Conservation (phyloP, 106 monocot genomes). For the Dioscorea alata region DNA sequence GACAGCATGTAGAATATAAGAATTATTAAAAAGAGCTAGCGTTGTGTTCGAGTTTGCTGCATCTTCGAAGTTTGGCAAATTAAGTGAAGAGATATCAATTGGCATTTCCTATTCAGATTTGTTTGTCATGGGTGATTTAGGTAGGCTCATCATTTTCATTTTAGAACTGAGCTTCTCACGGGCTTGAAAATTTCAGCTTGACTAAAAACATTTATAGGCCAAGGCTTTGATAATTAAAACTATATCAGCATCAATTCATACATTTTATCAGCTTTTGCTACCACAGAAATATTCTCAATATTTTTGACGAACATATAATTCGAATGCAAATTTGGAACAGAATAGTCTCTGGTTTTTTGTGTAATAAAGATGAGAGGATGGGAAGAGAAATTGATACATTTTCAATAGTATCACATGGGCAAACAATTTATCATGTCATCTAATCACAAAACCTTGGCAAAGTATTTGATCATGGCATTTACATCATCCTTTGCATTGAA, state of each 20-base stretch:
- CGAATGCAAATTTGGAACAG: neutral
- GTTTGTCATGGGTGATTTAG: neutral
- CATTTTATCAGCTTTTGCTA: too few species aligned
- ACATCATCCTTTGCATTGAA: constrained; percentile 19
- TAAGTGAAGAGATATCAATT: neutral
- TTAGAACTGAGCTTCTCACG: neutral
- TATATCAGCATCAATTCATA: too few species aligned
- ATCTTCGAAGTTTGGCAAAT: neutral
- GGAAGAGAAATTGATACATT: neutral
- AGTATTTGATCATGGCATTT: constrained; percentile 9
- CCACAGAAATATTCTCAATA: neutral
- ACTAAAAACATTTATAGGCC: neutral
- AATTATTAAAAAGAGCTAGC: neutral
- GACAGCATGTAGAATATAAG: too few species aligned
- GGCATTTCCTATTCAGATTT: neutral
- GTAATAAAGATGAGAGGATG: neutral
- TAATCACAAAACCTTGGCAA: constrained; percentile 9
- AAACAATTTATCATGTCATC: constrained; percentile 5
- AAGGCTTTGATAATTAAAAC: too few species aligned
- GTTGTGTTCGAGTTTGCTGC: neutral
- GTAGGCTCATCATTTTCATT: neutral
- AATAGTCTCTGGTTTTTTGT: neutral
- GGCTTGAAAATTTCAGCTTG: neutral
- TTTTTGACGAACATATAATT: neutral
- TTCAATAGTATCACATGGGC: neutral